phyloP scores from a whole-genome alignment of 2,329 filamentous ascomycete species.

The Beauveria sp. region DNA sequence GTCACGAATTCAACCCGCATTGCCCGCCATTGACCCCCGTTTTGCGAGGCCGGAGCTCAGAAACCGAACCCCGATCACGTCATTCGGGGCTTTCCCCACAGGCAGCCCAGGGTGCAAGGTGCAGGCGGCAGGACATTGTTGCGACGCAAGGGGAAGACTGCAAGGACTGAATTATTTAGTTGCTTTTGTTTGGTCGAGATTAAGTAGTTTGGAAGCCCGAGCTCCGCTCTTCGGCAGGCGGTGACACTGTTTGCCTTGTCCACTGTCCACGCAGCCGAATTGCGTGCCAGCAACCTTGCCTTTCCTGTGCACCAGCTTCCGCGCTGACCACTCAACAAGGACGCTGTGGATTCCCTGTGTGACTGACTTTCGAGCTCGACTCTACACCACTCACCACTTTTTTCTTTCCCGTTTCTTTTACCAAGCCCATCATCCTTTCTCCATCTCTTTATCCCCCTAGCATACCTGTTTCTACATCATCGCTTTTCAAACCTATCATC shows the following conservation, averaged over 20 bases:
- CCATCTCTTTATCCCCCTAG: background rate
- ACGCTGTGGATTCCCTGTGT: background rate
- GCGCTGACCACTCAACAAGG: background rate
- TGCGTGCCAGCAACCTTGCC: constrained; percentile 5
- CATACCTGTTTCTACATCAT: background rate
- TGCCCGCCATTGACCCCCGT: too few species aligned
- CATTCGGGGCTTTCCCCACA: constrained; percentile 1
- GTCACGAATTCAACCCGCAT: background rate
- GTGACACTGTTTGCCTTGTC: background rate
- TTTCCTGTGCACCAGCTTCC: background rate
- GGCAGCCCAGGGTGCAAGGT: background rate
- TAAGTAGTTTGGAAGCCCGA: background rate
- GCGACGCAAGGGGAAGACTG: too few species aligned
- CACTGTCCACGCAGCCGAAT: background rate
- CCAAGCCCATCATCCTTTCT: background rate
- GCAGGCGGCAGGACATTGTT: too few species aligned
- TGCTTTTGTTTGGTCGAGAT: too few species aligned
- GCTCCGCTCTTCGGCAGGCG: constrained; percentile 5
- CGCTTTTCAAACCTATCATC: background rate
- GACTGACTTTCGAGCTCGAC: background rate
- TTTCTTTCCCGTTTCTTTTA: background rate
- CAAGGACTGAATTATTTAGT: too few species aligned
- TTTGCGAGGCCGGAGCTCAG: constrained; percentile 9
- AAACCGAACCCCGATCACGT: constrained; percentile 10
- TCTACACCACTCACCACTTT: background rate